Conservation (phyloP, 2,329 filamentous ascomycete genomes). For the Botrytis elliptica region DNA sequence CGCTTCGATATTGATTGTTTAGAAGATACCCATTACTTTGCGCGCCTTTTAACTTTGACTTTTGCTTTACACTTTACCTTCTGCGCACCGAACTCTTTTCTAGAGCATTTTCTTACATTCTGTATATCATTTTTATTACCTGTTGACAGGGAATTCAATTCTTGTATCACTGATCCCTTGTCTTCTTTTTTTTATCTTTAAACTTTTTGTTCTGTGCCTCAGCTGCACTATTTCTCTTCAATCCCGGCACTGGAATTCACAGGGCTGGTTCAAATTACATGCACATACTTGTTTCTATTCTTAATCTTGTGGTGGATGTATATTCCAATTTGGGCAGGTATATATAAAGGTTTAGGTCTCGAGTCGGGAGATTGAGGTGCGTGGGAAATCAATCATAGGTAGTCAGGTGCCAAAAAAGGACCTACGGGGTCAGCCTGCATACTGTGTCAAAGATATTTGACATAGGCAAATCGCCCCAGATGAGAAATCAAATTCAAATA, state of each 20-base stretch:
- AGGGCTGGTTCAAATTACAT: conserved; percentile 9
- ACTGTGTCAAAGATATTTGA: conserved; percentile 4
- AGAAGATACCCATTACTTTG: conserved; percentile 21
- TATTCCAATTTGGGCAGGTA: conserved; percentile 11
- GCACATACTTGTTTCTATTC: conserved; percentile 17
- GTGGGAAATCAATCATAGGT: background rate
- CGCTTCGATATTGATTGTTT: conserved; percentile 19
- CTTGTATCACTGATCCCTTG: conserved; percentile 16
- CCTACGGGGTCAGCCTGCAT: background rate
- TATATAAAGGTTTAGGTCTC: conserved; percentile 17
- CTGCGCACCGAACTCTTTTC: conserved; percentile 5
- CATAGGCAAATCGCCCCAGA: background rate
- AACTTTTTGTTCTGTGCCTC: background rate
- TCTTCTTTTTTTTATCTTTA: background rate
- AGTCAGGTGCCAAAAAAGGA: background rate
- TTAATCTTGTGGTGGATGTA: conserved; percentile 13
- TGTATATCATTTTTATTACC: conserved; percentile 17
- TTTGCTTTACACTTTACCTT: conserved; percentile 1
- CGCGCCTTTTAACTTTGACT: conserved; percentile 5
- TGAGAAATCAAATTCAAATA: conserved; percentile 15
- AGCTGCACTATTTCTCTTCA: background rate
- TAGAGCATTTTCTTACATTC: conserved; percentile 8
- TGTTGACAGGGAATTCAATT: conserved; percentile 13
- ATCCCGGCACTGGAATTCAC: conserved; percentile 1
- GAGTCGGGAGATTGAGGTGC: background rate